A percentile compares a stretch with the other conserved stretches of the same genome.
These are phyloP conservation scores for Salvia hispanica DNA, from an alignment of 257 asterid species.

Conservation along the genomic window DNA sequence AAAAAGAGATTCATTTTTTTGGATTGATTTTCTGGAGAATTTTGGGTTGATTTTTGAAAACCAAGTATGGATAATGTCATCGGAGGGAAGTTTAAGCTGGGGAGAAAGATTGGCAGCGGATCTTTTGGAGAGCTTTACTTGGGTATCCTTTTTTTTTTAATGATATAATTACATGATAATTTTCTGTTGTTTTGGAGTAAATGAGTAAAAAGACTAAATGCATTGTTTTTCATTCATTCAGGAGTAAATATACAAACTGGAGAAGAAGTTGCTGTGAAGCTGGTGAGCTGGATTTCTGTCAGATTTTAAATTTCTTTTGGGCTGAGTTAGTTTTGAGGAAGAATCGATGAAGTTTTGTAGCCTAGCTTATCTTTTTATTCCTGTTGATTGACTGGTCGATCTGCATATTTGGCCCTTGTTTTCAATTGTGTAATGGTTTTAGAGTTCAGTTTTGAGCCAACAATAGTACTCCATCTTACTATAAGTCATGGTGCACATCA, in stretches of 20 bases:
- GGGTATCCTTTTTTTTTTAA: slow-evolving; percentile 54
- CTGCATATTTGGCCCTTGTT: neutral
- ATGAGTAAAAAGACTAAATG: neutral
- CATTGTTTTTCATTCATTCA: slow-evolving; percentile 36
- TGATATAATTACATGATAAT: slow-evolving; percentile 2
- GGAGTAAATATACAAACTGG: slow-evolving; percentile 91
- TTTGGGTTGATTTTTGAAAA: slow-evolving; percentile 25
- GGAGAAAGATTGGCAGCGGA: slow-evolving; percentile 97
- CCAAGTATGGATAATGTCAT: slow-evolving; percentile 83
- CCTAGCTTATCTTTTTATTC: slow-evolving; percentile 15
- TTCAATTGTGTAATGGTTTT: slow-evolving; percentile 11
- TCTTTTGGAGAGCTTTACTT: slow-evolving; percentile 97
- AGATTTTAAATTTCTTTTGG: neutral
- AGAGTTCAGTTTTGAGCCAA: slow-evolving; percentile 13
- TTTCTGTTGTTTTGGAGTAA: slow-evolving; percentile 11
- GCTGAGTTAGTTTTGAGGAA: neutral
- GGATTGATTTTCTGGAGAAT: slow-evolving; percentile 18
- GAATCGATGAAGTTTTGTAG: slow-evolving; percentile 2
- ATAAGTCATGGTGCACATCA: slow-evolving; percentile 3
- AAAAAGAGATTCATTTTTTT: slow-evolving; percentile 1
- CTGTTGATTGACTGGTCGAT: slow-evolving; percentile 10
- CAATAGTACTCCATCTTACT: neutral
- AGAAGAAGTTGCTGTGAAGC: slow-evolving; percentile 95
- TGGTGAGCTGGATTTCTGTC: slow-evolving; percentile 52
- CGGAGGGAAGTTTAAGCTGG: slow-evolving; percentile 93